Evolutionary conservation across 2,329 filamentous ascomycete genomes (phyloP), one percentile per base, ranked within the genome.

Genomic region (Fragosphaeria purpurea): DNA sequence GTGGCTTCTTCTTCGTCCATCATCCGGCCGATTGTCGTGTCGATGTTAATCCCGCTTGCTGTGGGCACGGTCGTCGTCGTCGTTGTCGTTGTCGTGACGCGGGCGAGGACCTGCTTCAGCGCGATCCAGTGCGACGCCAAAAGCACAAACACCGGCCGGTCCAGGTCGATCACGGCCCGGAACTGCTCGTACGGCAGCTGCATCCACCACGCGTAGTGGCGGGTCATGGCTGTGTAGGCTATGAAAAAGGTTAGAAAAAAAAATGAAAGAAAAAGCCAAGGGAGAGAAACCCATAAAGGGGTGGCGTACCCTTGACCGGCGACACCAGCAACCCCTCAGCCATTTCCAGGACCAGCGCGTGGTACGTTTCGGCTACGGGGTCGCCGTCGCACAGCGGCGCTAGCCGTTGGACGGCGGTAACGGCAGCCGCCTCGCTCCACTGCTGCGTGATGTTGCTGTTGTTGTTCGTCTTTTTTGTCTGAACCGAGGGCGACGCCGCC

Each of bases 161-260:
- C 56, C 33, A 69, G 63, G 59, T 77, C 70, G 55, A 79, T 67
- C 48, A 80, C 61, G 46, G 65, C 64, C 55, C 73, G 70, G 60
- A 80, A 79, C 45, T 69, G 64, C 38, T 68, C 65, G 55, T 79
- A 75, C 7, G 75, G 71, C 7, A 80, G 67, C 60, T 75, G 68
- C 68, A 79, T 79, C 76, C 76, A 79, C 76, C 76, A 80, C 4
- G 60, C 67, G 59, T 76, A 79, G 57, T 77, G 74, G 49, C 67
- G 63, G 41, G 66, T 67, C 48, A 78, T 67, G n/a, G 70, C 63
- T 54, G 70, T 65, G 58, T 77, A 78, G 12, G 75, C 76, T 76
- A 40, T 42, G 10, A 5, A 46, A n/a, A 13, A 35, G 41, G n/a
- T 34, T 10, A 22, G 12, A 47, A 5, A 40, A 45, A 8, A 33